These are phyloP conservation scores for Saksenaea oblongispora DNA, from an alignment of 371 early-diverging fungal genomes.

Conservation along the genomic window DNA sequence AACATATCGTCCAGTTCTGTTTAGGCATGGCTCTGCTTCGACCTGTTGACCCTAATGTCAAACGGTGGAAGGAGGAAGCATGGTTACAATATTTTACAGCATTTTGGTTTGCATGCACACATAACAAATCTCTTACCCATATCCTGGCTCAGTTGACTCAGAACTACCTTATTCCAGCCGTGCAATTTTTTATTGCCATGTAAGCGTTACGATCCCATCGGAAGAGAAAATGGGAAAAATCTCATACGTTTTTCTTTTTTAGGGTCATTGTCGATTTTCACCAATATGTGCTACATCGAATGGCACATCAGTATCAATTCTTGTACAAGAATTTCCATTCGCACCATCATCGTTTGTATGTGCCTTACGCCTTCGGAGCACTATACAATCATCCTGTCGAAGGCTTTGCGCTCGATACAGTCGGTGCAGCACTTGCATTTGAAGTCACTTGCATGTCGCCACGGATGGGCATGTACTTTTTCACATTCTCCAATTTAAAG, in stretches of 20 bases:
- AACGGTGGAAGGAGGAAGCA: conserved; percentile 7
- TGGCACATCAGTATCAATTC: conserved; percentile 68
- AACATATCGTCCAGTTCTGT: conserved; percentile 54
- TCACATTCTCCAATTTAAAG: conserved; percentile 75
- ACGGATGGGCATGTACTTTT: conserved; percentile 66
- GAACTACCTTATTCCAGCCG: conserved; percentile 11
- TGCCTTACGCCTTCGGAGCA: conserved; percentile 79
- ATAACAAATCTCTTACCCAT: background rate
- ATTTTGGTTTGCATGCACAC: background rate
- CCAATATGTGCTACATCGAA: conserved; percentile 80
- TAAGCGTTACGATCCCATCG: conserved; percentile 15
- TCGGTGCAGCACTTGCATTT: conserved; percentile 67
- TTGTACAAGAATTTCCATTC: conserved; percentile 78
- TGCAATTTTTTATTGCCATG: conserved; percentile 37
- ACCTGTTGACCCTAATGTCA: conserved; percentile 21
- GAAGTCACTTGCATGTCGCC: conserved; percentile 73
- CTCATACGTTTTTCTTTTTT: conserved; percentile 9
- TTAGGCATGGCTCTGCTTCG: conserved; percentile 31
- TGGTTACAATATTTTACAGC: background rate
- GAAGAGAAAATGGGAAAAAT: conserved; percentile 2
- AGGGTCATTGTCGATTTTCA: conserved; percentile 64
- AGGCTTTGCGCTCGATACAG: conserved; percentile 75
- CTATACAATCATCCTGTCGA: conserved; percentile 83
- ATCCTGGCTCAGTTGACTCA: background rate
- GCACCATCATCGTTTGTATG: conserved; percentile 76